Percentiles rank a stretch among this genome's conserved stretches.
These are phyloP conservation scores for Solanum hybrid DNA, from an alignment of 305 asterid species.

Conservation along the genomic window DNA sequence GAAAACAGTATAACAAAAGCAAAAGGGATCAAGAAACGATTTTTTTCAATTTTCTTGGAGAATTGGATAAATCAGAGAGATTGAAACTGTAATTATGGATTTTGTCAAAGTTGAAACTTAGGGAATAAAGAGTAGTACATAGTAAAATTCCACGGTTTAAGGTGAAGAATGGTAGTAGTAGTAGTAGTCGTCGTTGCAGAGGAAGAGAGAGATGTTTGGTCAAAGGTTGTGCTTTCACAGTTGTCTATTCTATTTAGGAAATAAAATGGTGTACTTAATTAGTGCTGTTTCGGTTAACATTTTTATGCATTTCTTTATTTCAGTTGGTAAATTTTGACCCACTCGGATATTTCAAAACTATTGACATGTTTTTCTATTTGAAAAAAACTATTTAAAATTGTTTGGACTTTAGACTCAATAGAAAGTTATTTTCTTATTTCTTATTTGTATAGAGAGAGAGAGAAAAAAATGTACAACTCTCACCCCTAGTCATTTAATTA, in stretches of 20 bases:
- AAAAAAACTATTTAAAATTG: background rate
- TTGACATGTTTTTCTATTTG: background rate
- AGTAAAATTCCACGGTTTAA: constrained; percentile 4
- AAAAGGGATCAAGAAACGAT: background rate
- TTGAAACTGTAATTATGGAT: background rate
- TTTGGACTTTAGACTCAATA: background rate
- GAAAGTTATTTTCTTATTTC: background rate
- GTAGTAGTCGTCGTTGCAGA: constrained; percentile 4
- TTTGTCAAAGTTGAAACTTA: background rate
- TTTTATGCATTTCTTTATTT: background rate
- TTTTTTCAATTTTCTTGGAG: background rate
- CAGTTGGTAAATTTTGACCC: background rate
- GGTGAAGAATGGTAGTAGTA: background rate
- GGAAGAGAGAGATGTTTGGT: background rate
- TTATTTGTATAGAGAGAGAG: background rate
- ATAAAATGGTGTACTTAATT: background rate
- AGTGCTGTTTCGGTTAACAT: background rate
- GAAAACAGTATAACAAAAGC: background rate
- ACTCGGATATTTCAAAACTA: background rate
- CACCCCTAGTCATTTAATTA: background rate
- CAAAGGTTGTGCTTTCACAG: constrained; percentile 2
- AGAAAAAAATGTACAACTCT: background rate
- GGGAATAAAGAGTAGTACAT: background rate
- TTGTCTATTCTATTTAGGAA: background rate
- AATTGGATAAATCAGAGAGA: background rate